These are phyloP conservation scores for Aegilops longissima DNA, from an alignment of 176 grass and related monocot genomes.

Conservation along the genomic window DNA sequence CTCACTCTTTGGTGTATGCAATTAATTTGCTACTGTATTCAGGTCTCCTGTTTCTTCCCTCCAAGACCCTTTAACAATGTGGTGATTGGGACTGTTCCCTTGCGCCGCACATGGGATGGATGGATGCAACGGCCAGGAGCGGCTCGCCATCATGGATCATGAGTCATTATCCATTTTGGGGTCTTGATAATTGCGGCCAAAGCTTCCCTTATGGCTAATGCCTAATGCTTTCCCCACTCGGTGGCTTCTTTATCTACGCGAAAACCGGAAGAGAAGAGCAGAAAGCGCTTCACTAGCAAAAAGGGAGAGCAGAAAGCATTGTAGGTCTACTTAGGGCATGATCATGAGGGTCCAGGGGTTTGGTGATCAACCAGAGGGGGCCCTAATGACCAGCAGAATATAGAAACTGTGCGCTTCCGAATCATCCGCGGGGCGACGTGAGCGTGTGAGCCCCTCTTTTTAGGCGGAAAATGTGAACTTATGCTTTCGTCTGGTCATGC, in stretches of 20 bases:
- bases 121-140: neutral
- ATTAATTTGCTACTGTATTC: too few species aligned
- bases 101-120: constrained; percentile 28
- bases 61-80: neutral
- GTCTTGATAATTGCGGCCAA: neutral
- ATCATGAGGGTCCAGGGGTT: too few species aligned
- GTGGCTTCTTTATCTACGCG: neutral
- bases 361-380: neutral
- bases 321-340: too few species aligned
- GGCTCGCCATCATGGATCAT: neutral
- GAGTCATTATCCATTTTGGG: neutral
- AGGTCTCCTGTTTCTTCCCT: constrained; percentile 2
- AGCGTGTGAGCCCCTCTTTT: neutral
- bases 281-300: too few species aligned
- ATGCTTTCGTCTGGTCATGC: neutral
- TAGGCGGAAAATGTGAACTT: too few species aligned
- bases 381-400: neutral
- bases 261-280: neutral
- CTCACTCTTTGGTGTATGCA: too few species aligned
- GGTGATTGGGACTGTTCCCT: constrained; percentile 21
- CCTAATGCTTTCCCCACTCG: neutral
- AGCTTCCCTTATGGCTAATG: neutral
- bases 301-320: too few species aligned
- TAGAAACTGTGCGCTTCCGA: neutral
- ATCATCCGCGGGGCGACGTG: neutral